phyloP scores from a whole-genome alignment of 1,139 yeast genomes.

The Saccharomycopsis hybrid region DNA sequence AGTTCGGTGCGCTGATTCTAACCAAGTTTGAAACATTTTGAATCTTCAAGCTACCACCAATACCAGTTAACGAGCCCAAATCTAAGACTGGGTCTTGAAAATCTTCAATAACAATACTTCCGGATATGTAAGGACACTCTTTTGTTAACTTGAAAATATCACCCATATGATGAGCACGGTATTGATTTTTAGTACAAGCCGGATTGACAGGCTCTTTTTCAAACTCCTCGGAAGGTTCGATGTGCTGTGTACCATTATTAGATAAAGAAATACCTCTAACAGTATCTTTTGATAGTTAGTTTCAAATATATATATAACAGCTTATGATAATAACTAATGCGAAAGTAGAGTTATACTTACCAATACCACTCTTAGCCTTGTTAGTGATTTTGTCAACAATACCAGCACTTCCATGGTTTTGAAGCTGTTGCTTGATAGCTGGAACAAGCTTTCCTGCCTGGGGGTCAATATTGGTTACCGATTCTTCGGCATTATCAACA shows the following conservation, averaged over 20 bases:
- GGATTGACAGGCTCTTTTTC: conserved; percentile 14
- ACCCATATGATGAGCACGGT: conserved; percentile 32
- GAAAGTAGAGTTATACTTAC: too few species aligned
- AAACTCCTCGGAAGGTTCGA: conserved; percentile 6
- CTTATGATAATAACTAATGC: too few species aligned
- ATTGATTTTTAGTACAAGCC: conserved; percentile 31
- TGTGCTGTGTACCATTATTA: background rate
- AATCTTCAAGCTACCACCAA: conserved; percentile 53
- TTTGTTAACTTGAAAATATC: conserved; percentile 39
- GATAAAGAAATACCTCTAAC: background rate
- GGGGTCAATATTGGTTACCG: too few species aligned
- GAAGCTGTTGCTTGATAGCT: too few species aligned
- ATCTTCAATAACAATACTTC: conserved; percentile 39
- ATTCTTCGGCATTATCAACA: too few species aligned
- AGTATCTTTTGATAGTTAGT: too few species aligned
- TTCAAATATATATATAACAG: too few species aligned
- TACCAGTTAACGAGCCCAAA: conserved; percentile 41
- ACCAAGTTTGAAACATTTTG: conserved; percentile 48
- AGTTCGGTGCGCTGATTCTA: conserved; percentile 46
- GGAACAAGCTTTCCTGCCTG: too few species aligned
- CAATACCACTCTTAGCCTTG: conserved; percentile 1
- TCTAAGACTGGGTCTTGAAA: conserved; percentile 46
- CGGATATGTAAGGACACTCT: conserved; percentile 43
- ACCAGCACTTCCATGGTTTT: too few species aligned
- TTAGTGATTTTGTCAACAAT: background rate